Conservation (phyloP, 2,329 filamentous ascomycete genomes). For the Calonectria pteridis region DNA sequence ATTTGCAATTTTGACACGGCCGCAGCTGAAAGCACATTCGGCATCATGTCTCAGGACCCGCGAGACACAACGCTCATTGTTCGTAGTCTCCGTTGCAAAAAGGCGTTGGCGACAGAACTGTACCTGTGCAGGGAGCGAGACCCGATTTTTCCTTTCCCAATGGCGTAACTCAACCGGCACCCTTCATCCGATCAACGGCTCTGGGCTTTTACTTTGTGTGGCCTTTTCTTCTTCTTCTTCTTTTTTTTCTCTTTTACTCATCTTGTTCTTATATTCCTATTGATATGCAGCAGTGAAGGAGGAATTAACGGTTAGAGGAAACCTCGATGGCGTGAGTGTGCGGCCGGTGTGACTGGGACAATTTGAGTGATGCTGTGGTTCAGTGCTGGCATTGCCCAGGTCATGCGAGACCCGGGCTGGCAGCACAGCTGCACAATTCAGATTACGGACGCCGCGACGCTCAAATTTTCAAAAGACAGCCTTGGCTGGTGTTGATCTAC, state of each 20-base stretch:
- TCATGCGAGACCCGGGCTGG: background rate
- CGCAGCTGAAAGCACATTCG: background rate
- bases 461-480: constrained; percentile 8
- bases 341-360: background rate
- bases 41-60: background rate
- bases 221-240: background rate
- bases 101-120: background rate
- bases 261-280: background rate
- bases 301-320: background rate
- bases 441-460: background rate
- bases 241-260: too few relatives aligned
- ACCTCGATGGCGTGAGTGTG: background rate
- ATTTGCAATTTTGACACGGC: background rate
- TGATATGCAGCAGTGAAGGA: background rate
- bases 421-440: background rate
- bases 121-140: background rate
- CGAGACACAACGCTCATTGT: constrained; percentile 4
- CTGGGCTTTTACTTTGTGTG: background rate
- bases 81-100: background rate
- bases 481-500: constrained; percentile 17
- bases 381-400: background rate
- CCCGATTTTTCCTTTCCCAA: constrained; percentile 3
- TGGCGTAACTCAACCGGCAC: constrained; percentile 13
- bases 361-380: background rate
- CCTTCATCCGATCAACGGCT: background rate